A percentile compares a stretch with the other conserved stretches of the same genome.
Conservation (phyloP, 2,329 filamentous ascomycete species). For the Emericellopsis cladophorae region DNA sequence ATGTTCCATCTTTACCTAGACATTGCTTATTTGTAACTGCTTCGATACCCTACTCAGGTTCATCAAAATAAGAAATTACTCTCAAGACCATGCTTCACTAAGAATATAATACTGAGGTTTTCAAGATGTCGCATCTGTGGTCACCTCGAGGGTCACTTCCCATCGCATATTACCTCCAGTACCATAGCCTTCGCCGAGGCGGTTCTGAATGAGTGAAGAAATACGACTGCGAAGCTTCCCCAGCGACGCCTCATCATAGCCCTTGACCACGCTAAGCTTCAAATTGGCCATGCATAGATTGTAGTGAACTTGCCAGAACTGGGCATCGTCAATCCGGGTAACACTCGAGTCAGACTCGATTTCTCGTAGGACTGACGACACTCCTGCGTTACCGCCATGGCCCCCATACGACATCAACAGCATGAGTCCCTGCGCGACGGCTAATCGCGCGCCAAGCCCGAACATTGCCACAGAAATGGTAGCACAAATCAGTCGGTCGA, state of each 20-base stretch:
- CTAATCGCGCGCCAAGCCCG: constrained; percentile 68
- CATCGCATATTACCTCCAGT: constrained; percentile 67
- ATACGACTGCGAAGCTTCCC: constrained; percentile 65
- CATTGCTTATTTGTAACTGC: constrained; percentile 2
- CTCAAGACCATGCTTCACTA: neutral
- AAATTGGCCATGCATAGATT: constrained; percentile 92
- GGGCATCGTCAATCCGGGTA: constrained; percentile 70
- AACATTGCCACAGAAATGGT: constrained; percentile 85
- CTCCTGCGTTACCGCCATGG: constrained; percentile 27
- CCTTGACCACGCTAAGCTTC: constrained; percentile 57
- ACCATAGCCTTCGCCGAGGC: constrained; percentile 80
- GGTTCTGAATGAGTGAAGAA: constrained; percentile 66
- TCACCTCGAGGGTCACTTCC: constrained; percentile 86
- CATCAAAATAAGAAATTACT: neutral
- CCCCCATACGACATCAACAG: constrained; percentile 77
- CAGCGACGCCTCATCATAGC: constrained; percentile 57
- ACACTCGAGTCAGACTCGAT: constrained; percentile 73
- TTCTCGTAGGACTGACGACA: constrained; percentile 68
- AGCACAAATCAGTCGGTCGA: constrained; percentile 72
- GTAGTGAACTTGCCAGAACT: constrained; percentile 98
- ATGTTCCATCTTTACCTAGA: neutral
- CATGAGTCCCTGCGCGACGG: constrained; percentile 81
- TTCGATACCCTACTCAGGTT: constrained; percentile 17
- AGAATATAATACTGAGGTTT: neutral
- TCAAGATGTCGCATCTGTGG: constrained; percentile 13